Base-by-base conservation (phyloP, 495 filamentous ascomycete genomes). In the Lindgomyces ingoldianus region DNA sequence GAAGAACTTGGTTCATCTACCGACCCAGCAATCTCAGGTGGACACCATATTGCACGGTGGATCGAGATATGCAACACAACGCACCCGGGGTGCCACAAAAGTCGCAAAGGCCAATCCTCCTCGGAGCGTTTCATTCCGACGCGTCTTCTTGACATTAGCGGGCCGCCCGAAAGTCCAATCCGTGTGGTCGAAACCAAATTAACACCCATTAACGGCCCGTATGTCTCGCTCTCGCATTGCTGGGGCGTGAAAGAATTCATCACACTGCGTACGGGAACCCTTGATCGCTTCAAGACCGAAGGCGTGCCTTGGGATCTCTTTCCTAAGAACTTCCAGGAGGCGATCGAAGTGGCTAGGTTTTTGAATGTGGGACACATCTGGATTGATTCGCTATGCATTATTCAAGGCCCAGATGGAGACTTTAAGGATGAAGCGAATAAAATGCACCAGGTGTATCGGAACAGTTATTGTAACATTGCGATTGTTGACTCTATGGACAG, bases 311-410 rank as follows among this genome's bases (percentile, higher is more conserved):
- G 47, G 48, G 19, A 25, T 11, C 10, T 33, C 4, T 39, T 66
- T 21, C 24, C 63, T 1, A 18, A 39, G 12, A 66, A 66, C 22
- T 66, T 66, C 29, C 46, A 56, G 44, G 30, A 66, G 18, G 63
- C 63, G 1, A 66, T 66, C 16, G 48, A 53, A 14, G 39, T 66
- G 0, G 56, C 47, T 2, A n/a, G 63, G 10, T 66, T 66, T 18
- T 18, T 66, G 3, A 48, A 24, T 8, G 26, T 66, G 6, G 8
- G 36, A 36, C 54, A 66, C 44, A 66, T 66, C 33, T 66, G 63
- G 63, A 66, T 22, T 25, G 46, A 24, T 22, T 22, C 18, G 12
- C 47, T 50, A 22, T 50, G 47, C 22, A 50, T 50, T 9, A 22
- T 19, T 25, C 47, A 50, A 24, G 47, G 22, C 2, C 8, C 8